Conservation (phyloP, 1,284 basidiomycete species). For the Ustilago hordei region DNA sequence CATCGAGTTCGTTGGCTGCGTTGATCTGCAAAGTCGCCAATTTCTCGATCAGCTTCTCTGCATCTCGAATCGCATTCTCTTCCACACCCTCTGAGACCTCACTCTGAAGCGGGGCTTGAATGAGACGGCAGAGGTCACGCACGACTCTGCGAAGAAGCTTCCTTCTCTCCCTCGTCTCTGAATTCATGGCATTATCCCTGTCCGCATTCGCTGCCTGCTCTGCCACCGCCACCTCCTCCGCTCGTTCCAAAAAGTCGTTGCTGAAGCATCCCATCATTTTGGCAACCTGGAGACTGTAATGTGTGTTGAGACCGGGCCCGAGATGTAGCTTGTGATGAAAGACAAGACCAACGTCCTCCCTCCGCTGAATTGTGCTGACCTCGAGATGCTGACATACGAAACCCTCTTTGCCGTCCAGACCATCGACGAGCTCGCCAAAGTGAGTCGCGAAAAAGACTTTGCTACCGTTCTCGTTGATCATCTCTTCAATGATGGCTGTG, state of each 20-base stretch:
- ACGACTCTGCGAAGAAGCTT: constrained; percentile 23
- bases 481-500: constrained; percentile 88
- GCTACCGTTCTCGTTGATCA: constrained; percentile 76
- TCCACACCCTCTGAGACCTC: not conserved
- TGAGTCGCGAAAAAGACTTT: constrained; percentile 92
- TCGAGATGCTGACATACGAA: constrained; percentile 39
- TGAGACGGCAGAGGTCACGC: constrained; percentile 17
- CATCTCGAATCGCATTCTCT: not conserved
- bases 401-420: constrained; percentile 32
- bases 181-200: not conserved
- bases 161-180: constrained; percentile 14
- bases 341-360: constrained; percentile 26
- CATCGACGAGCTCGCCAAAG: constrained; percentile 64
- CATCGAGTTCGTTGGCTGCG: constrained; percentile 12
- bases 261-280: constrained; percentile 46
- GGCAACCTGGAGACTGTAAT: constrained; percentile 54
- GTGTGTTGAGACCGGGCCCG: constrained; percentile 32
- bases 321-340: constrained; percentile 43
- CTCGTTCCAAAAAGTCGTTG: constrained; percentile 23
- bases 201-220: constrained; percentile 17
- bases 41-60: constrained; percentile 14
- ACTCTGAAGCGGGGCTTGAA: not conserved
- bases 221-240: constrained; percentile 18
- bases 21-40: constrained; percentile 18
- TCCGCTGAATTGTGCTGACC: constrained; percentile 23